phyloP scores from a whole-genome alignment of 371 early-diverging fungal genomes.

The Syncephalis plumigaleata region DNA sequence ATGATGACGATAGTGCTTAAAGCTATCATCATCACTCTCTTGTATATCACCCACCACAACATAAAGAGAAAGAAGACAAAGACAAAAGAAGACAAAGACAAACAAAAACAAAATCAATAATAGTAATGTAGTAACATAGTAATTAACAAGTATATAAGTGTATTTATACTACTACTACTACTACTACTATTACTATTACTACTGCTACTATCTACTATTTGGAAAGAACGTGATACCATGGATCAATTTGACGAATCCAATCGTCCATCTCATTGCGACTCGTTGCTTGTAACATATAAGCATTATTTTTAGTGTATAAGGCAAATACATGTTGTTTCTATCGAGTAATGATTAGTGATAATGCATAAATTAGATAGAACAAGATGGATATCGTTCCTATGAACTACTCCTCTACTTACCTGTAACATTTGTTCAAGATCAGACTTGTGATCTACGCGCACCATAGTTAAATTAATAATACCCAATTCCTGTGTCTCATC shows the following conservation, averaged over 20 bases:
- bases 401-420: conserved; percentile 13
- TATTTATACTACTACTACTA: no score
- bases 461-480: conserved; percentile 52
- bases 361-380: conserved; percentile 9
- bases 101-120: no score
- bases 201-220: no score
- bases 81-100: no score
- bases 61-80: no score
- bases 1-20: no score
- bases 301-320: conserved; percentile 58
- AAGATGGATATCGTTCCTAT: background rate
- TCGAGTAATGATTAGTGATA: no score
- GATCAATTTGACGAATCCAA: conserved; percentile 33
- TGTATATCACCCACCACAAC: no score
- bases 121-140: no score
- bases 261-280: conserved; percentile 44
- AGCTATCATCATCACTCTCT: no score
- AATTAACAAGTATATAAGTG: no score
- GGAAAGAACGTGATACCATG: conserved; percentile 4
- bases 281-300: conserved; percentile 55
- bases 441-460: conserved; percentile 46
- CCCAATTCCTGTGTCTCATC: conserved; percentile 46
- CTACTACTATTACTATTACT: no score
- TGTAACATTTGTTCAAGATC: conserved; percentile 44
- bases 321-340: conserved; percentile 55